A percentile compares a stretch with the other conserved stretches of the same genome.
phyloP scores from a whole-genome alignment of 208 protist genomes.

The Zelonia costaricensis region DNA sequence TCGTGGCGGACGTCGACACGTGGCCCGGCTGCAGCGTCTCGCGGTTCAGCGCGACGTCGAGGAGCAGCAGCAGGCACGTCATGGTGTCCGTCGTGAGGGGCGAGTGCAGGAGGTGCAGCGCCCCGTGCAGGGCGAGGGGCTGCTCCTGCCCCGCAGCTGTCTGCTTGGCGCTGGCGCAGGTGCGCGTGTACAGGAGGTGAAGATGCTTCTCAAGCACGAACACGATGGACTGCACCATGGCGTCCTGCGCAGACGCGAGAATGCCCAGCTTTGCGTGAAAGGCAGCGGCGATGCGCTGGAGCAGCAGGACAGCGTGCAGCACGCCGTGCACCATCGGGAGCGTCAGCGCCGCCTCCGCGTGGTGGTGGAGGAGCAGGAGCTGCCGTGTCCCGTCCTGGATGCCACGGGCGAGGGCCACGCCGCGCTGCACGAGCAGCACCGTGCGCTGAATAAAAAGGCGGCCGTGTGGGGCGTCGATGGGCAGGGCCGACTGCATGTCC shows the following conservation, averaged over 20 bases:
- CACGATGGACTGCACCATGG: slow-evolving; percentile 73
- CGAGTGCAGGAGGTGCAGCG: slow-evolving; percentile 69
- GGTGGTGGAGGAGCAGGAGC: slow-evolving; percentile 80
- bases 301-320: slow-evolving; percentile 77
- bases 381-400: slow-evolving; percentile 62
- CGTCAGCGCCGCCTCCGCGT: slow-evolving; percentile 49
- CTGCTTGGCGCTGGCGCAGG: slow-evolving; percentile 2
- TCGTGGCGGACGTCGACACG: slow-evolving; percentile 11
- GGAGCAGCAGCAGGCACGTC: slow-evolving; percentile 52
- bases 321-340: slow-evolving; percentile 62
- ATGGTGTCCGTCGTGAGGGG: slow-evolving; percentile 60
- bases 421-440: slow-evolving; percentile 64
- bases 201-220: slow-evolving; percentile 75
- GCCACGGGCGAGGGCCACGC: slow-evolving; percentile 57
- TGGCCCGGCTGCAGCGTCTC: slow-evolving; percentile 9
- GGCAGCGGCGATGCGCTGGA: slow-evolving; percentile 86
- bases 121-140: slow-evolving; percentile 54
- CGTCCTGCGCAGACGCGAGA: slow-evolving; percentile 69
- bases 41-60: slow-evolving; percentile 66
- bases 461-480: slow-evolving; percentile 31
- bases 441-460: slow-evolving; percentile 38
- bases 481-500: slow-evolving; percentile 50
- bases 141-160: slow-evolving; percentile 37
- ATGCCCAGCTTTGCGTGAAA: slow-evolving; percentile 80
- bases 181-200: slow-evolving; percentile 40